Evolutionary conservation across 768 basidiomycete species (phyloP).

Genomic region (Coprinopsis strossmayeri): DNA sequence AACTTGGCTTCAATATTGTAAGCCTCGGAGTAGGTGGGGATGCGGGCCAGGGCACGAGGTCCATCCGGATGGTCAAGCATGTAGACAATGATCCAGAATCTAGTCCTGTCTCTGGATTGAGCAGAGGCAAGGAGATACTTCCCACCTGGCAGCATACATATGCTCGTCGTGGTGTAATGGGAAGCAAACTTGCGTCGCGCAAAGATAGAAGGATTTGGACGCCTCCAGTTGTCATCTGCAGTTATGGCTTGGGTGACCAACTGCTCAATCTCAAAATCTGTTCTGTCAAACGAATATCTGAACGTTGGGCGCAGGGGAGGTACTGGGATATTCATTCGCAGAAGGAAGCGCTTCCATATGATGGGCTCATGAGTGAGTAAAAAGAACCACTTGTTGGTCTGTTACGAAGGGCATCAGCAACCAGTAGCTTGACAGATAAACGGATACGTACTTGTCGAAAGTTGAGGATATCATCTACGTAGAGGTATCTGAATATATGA

Average conservation of each 20-base stretch:
- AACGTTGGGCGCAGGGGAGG: constrained; percentile 57
- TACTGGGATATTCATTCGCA: constrained; percentile 45
- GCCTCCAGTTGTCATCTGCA: constrained; percentile 54
- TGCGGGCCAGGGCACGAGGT: constrained; percentile 40
- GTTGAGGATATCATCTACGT: constrained; percentile 25
- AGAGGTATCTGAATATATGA: constrained; percentile 34
- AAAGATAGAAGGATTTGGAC: constrained; percentile 28
- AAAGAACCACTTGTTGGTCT: constrained; percentile 54
- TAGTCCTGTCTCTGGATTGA: constrained; percentile 24
- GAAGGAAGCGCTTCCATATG: constrained; percentile 63
- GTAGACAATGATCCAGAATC: constrained; percentile 48
- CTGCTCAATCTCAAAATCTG: constrained; percentile 46
- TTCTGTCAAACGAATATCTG: constrained; percentile 30
- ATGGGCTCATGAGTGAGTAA: constrained; percentile 59
- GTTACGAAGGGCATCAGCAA: no score
- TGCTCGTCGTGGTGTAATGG: constrained; percentile 37
- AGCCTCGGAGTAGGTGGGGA: constrained; percentile 43
- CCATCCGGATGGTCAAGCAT: constrained; percentile 48
- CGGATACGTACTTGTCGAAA: no score
- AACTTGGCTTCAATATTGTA: constrained; percentile 58
- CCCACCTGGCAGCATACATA: constrained; percentile 60
- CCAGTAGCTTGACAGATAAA: no score
- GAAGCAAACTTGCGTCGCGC: constrained; percentile 19
- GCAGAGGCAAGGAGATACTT: constrained; percentile 62
- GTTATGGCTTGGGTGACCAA: constrained; percentile 55